Percentiles rank a stretch among this genome's conserved stretches.
Conservation (phyloP, 345 rosid genomes). For the Barbarea vulgaris region DNA sequence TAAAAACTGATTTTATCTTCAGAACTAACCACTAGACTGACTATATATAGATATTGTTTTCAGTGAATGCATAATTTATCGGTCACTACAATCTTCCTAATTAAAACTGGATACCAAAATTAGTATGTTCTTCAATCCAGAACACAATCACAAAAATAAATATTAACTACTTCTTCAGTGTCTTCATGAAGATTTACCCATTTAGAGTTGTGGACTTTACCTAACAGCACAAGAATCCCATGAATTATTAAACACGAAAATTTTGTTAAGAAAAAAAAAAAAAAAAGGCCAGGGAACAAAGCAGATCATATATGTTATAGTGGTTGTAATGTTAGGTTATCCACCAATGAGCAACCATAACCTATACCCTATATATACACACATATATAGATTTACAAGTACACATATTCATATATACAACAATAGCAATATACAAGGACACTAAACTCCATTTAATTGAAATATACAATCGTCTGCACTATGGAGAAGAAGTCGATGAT, state of each 20-base stretch:
- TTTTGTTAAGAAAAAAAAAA: neutral
- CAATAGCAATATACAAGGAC: neutral
- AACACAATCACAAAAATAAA: neutral
- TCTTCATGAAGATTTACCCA: constrained; percentile 25
- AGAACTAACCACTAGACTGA: neutral
- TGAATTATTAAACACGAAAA: constrained; percentile 37
- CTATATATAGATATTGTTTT: neutral
- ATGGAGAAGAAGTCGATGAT: constrained; percentile 35
- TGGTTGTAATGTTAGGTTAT: constrained; percentile 48
- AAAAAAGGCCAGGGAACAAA: constrained; percentile 18
- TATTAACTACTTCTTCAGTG: neutral
- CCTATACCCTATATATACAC: constrained; percentile 9
- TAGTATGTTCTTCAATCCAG: neutral
- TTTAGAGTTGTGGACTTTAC: constrained; percentile 17
- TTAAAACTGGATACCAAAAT: neutral
- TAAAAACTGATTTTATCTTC: neutral
- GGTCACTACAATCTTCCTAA: neutral
- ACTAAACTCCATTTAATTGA: neutral
- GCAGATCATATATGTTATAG: constrained; percentile 26
- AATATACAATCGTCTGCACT: neutral
- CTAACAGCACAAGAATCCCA: constrained; percentile 28
- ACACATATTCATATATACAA: constrained; percentile 2
- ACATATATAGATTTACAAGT: neutral
- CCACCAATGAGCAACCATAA: constrained; percentile 42
- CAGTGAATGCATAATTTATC: neutral